Base-by-base conservation (phyloP, 345 rosid genomes). In the Eucalyptus pauciflora region DNA sequence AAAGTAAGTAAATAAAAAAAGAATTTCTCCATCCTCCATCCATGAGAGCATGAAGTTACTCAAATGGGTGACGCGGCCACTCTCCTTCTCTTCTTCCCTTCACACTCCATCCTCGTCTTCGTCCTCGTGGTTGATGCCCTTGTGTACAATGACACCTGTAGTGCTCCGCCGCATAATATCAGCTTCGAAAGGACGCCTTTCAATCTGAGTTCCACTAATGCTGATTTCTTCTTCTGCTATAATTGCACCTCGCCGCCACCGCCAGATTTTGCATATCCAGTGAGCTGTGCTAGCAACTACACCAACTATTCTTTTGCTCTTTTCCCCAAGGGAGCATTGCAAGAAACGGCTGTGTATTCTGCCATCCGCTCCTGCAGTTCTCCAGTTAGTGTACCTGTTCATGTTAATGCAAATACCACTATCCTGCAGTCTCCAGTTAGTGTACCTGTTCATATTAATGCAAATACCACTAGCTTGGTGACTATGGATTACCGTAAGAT, bases 101-200 rank as follows among this genome's bases (percentile, higher is more conserved):
- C 16, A 1, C 31, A 25, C 69, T 51, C 8, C 20, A 33, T 33
- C 33, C 33, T 33, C 33, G 33, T 33, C 33, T 33, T 33, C 33
- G 33, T 87, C 62, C 76, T 51, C 4, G 46, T 86, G 17, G 46
- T 41, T 14, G 43, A 58, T 10, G 88, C 45, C 54, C 27, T 56
- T 31, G 49, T 9, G 67, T 86, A 86, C 67, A 18, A 25, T 50
- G 88, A 86, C 29, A 25, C 88, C 45, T 86, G 88, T 14, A n/a
- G 67, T 43, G 37, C 69, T 20, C 88, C 88, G 11, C 49, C 25
- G 15, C 69, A 10, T 29, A 95, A 93, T 56, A 29, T 94, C 79
- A 92, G 91, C 89, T 92, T 96, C 29, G 90, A 90, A 46, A 85
- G 90, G 58, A 94, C 95, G n/a, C 96, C 95, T 4, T 97, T 94